Conservation (phyloP, 148 eudicot species). For the Rhododendron mucronatum region DNA sequence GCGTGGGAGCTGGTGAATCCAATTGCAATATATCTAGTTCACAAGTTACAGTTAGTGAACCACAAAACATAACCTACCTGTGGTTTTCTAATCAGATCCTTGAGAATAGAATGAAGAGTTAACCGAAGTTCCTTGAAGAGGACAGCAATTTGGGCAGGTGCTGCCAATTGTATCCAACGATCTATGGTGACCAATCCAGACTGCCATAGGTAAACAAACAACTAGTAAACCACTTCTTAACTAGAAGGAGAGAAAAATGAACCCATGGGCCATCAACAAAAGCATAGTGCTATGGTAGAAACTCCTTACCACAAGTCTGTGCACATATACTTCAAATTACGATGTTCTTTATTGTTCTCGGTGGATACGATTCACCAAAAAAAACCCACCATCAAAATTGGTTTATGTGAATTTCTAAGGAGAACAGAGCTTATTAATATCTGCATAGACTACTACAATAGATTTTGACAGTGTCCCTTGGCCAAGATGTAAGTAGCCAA, state of each 20-base stretch:
- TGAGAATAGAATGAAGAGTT: conserved; percentile 75
- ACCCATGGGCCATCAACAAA: neutral
- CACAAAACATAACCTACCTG: conserved; percentile 41
- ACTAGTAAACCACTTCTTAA: neutral
- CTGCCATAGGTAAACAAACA: conserved; percentile 33
- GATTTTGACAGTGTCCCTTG: neutral
- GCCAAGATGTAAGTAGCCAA: conserved; percentile 1
- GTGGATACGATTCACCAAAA: neutral
- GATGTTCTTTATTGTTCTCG: neutral
- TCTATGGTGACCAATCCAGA: conserved; percentile 71
- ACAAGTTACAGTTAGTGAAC: neutral
- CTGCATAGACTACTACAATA: neutral
- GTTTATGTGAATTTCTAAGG: neutral
- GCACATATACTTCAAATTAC: neutral
- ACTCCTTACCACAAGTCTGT: neutral
- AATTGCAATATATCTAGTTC: neutral
- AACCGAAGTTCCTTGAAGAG: conserved; percentile 82
- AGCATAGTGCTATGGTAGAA: neutral
- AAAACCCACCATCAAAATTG: neutral
- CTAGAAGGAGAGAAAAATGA: neutral
- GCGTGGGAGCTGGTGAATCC: neutral
- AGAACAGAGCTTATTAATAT: neutral
- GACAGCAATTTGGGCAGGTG: conserved; percentile 97
- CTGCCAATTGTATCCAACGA: conserved; percentile 82
- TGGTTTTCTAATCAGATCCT: conserved; percentile 77